Base-by-base conservation (phyloP, 2,329 filamentous ascomycete species). In the Hirsutella rhossiliensis region DNA sequence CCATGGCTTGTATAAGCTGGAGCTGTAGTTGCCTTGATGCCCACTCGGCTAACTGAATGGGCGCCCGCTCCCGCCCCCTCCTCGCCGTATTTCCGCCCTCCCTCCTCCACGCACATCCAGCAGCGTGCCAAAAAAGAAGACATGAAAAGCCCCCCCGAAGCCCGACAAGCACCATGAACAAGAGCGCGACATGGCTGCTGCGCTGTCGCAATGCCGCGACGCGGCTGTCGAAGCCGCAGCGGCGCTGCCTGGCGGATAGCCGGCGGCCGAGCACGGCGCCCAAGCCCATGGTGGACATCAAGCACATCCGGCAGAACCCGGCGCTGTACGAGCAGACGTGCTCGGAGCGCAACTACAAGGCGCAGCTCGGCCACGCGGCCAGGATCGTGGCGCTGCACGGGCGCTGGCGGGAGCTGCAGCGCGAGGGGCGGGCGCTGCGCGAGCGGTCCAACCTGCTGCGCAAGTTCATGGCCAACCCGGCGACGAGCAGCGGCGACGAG, bases 261-360 rank as follows among this genome's bases (percentile, higher is more conserved):
- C 62, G 60, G 46, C 73, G 81, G 34, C 84, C 84, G 5, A 71
- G 83, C 2, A 81, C 76, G 43, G 88, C 86, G 13, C 88, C 87
- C 11, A 90, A 87, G 60, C 78, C 86, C 23, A 75, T 75, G 40
- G 75, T 94, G 52, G 84, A 96, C 66, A 75, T 94, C 59, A 90
- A 87, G 62, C 83, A 92, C 66, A 95, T 98, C 61, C 88, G 89
- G 46, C 76, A 87, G 57, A 85, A 94, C 63, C 78, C 84, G 15
- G 77, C 82, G 13, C 73, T 94, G 15, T 85, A 96, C 69, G 76
- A 84, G 53, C 72, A 82, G 52, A 97, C 94, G 58, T 94, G 87
- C 64, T 61, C 83, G 47, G 82, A 88, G 52, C 80, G 92, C 53
- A 96, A 96, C 62, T 96, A 96, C 66, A 71, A 60, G 46, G 53